phyloP scores from a whole-genome alignment of 1,284 basidiomycete genomes.

The Porphyrellus sp. region DNA sequence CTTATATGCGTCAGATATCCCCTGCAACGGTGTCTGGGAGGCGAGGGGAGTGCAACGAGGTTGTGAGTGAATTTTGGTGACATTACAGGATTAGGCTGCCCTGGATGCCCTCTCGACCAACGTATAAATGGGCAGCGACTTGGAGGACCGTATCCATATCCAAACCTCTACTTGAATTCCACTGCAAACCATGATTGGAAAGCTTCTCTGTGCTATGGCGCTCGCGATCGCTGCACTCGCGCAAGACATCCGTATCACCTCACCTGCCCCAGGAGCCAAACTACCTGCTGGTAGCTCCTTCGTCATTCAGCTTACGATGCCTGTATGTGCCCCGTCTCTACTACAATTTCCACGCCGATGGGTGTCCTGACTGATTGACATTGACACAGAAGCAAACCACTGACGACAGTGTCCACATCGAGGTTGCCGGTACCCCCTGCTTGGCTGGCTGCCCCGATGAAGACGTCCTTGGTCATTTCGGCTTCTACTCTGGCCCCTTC shows the following conservation, averaged over 20 bases:
- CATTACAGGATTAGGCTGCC: not conserved
- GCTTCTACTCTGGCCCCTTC: slow-evolving; percentile 47
- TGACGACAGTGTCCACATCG: slow-evolving; percentile 40
- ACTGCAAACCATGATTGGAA: slow-evolving; percentile 10
- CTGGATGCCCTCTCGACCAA: not conserved
- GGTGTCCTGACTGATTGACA: not conserved
- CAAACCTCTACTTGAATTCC: too few relatives aligned
- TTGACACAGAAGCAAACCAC: slow-evolving; percentile 31
- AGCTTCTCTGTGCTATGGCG: slow-evolving; percentile 8
- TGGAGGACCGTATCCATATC: not conserved
- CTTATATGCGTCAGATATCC: not conserved
- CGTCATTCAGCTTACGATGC: slow-evolving; percentile 43
- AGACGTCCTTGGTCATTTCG: slow-evolving; percentile 36
- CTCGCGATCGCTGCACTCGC: slow-evolving; percentile 32
- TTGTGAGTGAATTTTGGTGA: not conserved
- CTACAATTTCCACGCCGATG: not conserved
- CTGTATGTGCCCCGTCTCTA: slow-evolving; percentile 35
- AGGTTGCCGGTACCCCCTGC: slow-evolving; percentile 42
- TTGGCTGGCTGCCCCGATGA: slow-evolving; percentile 15
- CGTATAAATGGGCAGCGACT: slow-evolving; percentile 7
- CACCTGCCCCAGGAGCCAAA: slow-evolving; percentile 34
- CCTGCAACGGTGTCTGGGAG: too few relatives aligned
- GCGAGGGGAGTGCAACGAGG: not conserved
- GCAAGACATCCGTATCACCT: slow-evolving; percentile 41
- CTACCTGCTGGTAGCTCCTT: slow-evolving; percentile 39